These are phyloP conservation scores for Cadophora sp. DNA, from an alignment of 2,329 filamentous ascomycete genomes.

Conservation along the genomic window DNA sequence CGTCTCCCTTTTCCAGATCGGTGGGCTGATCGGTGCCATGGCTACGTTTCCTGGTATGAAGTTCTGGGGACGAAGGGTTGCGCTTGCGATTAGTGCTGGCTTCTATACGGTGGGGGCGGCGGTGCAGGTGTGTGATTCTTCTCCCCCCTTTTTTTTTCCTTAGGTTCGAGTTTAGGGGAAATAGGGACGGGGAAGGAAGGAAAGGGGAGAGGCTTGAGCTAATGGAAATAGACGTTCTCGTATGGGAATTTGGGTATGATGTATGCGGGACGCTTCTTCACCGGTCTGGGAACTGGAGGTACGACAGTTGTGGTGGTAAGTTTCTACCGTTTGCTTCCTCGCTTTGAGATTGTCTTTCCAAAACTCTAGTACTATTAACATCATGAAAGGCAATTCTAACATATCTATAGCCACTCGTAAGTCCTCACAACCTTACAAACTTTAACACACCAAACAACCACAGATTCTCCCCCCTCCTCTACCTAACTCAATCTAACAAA, in stretches of 20 bases:
- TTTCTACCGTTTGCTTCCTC: neutral
- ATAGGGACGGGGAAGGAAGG: too few species aligned
- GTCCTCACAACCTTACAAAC: constrained; percentile 13
- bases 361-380: too few species aligned
- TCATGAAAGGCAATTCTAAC: neutral
- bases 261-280: constrained; percentile 40
- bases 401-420: constrained; percentile 31
- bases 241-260: constrained; percentile 35
- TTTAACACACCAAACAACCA: neutral
- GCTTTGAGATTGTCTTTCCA: too few species aligned
- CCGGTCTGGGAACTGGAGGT: constrained; percentile 39
- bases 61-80: constrained; percentile 30
- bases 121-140: constrained; percentile 30
- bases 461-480: neutral
- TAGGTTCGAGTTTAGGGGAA: neutral
- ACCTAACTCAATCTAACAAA: constrained; percentile 18
- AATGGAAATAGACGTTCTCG: constrained; percentile 33
- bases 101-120: constrained; percentile 32
- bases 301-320: constrained; percentile 35
- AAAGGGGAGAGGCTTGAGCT: neutral
- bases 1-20: constrained; percentile 41
- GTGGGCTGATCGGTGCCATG: constrained; percentile 38
- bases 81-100: constrained; percentile 23
- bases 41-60: constrained; percentile 35
- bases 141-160: neutral